phyloP scores from a whole-genome alignment of 495 filamentous ascomycete genomes.

The Penicillium lagena region DNA sequence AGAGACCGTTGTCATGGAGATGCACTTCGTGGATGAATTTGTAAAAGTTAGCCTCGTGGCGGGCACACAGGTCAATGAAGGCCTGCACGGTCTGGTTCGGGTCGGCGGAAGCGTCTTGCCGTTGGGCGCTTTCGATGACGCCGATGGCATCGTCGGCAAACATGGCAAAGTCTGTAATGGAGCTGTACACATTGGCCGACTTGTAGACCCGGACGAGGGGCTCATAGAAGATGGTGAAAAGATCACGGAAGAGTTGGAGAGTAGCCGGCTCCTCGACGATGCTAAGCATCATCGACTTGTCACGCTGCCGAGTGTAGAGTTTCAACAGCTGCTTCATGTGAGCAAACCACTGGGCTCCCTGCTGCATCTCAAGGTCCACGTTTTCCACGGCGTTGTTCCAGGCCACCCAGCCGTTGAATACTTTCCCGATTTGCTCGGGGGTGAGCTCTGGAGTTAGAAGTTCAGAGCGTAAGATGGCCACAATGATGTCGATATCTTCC shows the following conservation, averaged over 20 bases:
- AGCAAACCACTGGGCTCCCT: conserved; percentile 85
- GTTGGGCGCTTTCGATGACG: conserved; percentile 82
- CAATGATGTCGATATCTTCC: conserved; percentile 76
- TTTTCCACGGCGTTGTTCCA: conserved; percentile 94
- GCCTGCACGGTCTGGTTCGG: conserved; percentile 98
- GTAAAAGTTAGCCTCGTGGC: conserved; percentile 95
- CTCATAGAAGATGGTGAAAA: conserved; percentile 99
- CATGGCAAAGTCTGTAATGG: conserved; percentile 87
- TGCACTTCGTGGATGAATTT: conserved; percentile 99
- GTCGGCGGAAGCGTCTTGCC: conserved; percentile 87
- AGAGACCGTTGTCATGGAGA: conserved; percentile 94
- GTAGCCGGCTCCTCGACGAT: conserved; percentile 95
- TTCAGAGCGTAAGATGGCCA: conserved; percentile 73
- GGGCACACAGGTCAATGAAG: conserved; percentile 94
- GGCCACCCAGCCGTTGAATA: conserved; percentile 94
- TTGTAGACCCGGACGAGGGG: conserved; percentile 95
- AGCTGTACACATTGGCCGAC: conserved; percentile 95
- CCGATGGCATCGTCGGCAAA: conserved; percentile 90
- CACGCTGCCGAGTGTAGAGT: conserved; percentile 81
- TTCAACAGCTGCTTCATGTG: conserved; percentile 94
- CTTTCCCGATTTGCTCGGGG: conserved; percentile 66
- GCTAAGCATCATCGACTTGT: conserved; percentile 94
- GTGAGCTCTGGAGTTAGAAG: conserved; percentile 61
- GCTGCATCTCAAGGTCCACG: conserved; percentile 78
- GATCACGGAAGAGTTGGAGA: conserved; percentile 85